Conservation (phyloP, 768 basidiomycete genomes). For the Amanita inopinata region DNA sequence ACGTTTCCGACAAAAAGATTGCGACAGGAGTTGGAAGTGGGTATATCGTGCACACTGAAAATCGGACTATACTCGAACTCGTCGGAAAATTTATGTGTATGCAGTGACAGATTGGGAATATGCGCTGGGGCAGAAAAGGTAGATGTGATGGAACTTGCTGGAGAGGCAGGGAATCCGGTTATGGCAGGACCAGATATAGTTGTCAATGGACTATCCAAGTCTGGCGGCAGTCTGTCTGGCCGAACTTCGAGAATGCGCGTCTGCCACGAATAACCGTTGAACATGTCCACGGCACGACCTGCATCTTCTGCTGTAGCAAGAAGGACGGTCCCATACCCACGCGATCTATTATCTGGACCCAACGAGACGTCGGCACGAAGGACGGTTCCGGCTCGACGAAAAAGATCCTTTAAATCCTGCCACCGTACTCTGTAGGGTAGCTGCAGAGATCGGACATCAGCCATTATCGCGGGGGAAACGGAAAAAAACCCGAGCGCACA, state of each 20-base stretch:
- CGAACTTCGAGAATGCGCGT: conserved; percentile 86
- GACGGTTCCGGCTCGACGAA: conserved; percentile 89
- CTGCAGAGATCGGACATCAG: conserved; percentile 27
- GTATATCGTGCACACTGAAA: conserved; percentile 11
- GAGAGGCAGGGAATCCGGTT: neutral
- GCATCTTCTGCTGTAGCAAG: conserved; percentile 94
- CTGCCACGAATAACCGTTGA: conserved; percentile 97
- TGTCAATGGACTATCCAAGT: conserved; percentile 35
- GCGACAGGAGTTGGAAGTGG: conserved; percentile 24
- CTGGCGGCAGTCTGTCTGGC: conserved; percentile 70
- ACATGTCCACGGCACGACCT: conserved; percentile 88
- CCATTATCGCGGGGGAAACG: conserved; percentile 7
- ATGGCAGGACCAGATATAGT: conserved; percentile 12
- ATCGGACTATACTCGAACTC: conserved; percentile 19
- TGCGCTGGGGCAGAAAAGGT: conserved; percentile 9
- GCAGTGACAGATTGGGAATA: conserved; percentile 9
- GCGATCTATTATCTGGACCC: conserved; percentile 82
- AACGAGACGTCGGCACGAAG: conserved; percentile 70
- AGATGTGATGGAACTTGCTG: conserved; percentile 10
- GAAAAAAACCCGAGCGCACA: conserved; percentile 35
- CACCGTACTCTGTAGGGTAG: conserved; percentile 95
- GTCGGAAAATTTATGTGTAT: conserved; percentile 10
- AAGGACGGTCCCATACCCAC: conserved; percentile 92
- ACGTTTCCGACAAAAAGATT: conserved; percentile 88
- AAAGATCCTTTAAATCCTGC: conserved; percentile 99